These are phyloP conservation scores for Graphilbum sp. DNA, from an alignment of 2,329 filamentous ascomycete genomes.

Conservation along the genomic window DNA sequence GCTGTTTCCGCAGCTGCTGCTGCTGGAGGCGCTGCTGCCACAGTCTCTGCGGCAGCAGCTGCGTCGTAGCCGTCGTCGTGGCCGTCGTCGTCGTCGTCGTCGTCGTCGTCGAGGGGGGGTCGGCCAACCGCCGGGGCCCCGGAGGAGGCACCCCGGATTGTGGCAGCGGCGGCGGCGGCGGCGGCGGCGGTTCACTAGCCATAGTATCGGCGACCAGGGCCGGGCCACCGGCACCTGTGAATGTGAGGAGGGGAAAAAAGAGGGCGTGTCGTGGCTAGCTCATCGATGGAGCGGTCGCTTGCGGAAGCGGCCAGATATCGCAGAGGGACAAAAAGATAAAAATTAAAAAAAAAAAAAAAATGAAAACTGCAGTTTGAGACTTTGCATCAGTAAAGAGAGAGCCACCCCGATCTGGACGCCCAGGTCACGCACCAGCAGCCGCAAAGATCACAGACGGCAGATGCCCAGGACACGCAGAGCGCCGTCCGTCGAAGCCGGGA, in stretches of 20 bases:
- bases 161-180: not conserved
- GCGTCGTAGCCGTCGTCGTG: not conserved
- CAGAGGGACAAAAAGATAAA: not conserved
- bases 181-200: slow-evolving; percentile 5
- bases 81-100: not conserved
- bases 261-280: slow-evolving; percentile 1
- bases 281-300: slow-evolving; percentile 1
- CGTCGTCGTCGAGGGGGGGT: not conserved
- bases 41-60: not conserved
- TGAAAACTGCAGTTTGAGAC: too few relatives aligned
- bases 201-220: not conserved
- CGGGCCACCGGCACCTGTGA: not conserved
- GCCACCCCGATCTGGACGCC: too few relatives aligned
- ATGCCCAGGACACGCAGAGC: too few relatives aligned
- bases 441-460: too few relatives aligned
- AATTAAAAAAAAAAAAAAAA: not conserved
- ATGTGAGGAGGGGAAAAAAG: not conserved
- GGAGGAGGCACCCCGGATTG: slow-evolving; percentile 2
- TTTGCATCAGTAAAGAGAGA: too few relatives aligned
- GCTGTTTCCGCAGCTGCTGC: slow-evolving; percentile 1
- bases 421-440: too few relatives aligned
- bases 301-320: not conserved
- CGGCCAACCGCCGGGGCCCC: not conserved
- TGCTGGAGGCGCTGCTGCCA: slow-evolving; percentile 1
- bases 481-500: too few relatives aligned